These are phyloP conservation scores for Hypoxylon sp. DNA, from an alignment of 2,329 filamentous ascomycete genomes.

Conservation along the genomic window DNA sequence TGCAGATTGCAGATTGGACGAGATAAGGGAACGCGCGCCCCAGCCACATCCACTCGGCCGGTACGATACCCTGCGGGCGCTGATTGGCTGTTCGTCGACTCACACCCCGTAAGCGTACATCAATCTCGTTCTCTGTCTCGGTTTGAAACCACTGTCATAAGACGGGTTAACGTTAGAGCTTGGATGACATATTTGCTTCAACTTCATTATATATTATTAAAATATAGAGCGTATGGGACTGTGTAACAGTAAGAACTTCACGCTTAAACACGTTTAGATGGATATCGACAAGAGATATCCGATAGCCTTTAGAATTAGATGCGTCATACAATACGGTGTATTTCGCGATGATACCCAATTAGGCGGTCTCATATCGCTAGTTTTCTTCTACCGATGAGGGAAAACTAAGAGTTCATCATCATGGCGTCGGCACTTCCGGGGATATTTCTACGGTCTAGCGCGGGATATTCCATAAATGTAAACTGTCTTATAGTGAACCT, in stretches of 20 bases:
- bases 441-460: too few relatives aligned
- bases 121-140: background rate
- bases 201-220: background rate
- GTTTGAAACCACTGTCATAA: background rate
- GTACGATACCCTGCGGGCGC: background rate
- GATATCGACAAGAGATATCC: background rate
- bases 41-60: constrained; percentile 23
- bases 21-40: constrained; percentile 1
- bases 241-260: background rate
- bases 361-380: background rate
- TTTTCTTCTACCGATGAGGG: too few relatives aligned
- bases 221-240: background rate
- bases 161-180: background rate
- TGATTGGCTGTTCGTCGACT: constrained; percentile 4
- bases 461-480: too few relatives aligned
- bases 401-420: too few relatives aligned
- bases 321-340: background rate
- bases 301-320: background rate
- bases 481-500: too few relatives aligned
- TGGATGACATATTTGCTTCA: background rate
- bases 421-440: too few relatives aligned
- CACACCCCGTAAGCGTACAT: constrained; percentile 1
- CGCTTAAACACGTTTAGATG: background rate
- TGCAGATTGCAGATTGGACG: constrained; percentile 7
- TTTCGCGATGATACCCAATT: background rate